Evolutionary conservation across 2,329 filamentous ascomycete species (phyloP), one percentile per base, ranked within the genome.

Genomic region (Pestalotiopsis sp.): DNA sequence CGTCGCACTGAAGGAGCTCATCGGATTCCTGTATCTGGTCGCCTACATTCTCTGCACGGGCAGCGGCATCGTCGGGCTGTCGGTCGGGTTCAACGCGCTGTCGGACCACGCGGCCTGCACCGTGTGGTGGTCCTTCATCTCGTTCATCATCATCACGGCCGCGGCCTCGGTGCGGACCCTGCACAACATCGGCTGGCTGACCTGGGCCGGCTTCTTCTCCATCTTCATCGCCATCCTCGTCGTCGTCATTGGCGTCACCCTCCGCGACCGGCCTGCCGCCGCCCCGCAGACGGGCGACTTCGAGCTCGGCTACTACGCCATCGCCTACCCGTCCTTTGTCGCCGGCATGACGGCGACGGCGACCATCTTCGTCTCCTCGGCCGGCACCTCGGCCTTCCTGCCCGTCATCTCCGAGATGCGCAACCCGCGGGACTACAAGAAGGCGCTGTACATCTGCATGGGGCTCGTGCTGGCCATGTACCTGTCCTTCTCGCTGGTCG

Each of bases 341-440:
- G 84, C 82, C 1, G 89, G 87, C 6, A 89, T 91, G 72, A 85
- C 84, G 0, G 86, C 87, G 52, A 82, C 84, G 0, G 82, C 83
- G 2, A 88, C 86, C 4, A 89, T 91, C 70, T 89, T 90, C 76
- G 84, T 87, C 68, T 87, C 86, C 3, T 84, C 83, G 7, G 85
- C 88, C 0, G 87, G 85, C n/a, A 89, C 87, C 0, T 86, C 84
- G 0, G 87, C 87, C 1, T 91, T 90, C 73, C 78, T 91, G 1
- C 87, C 88, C 3, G 86, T 91, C 67, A 91, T 91, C 66, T 86
- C 85, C 0, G 90, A 91, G 78, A 91, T 91, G 88, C 81, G 80
- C 41, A 81, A 83, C 36, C 89, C 89, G 0, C 80, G 80, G 23
- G 86, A 90, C 71, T 91, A 86, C 76, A 83, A 83, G 69, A 90